Evolutionary conservation across 208 protist species (phyloP).

Genomic region (Phytomonas francai): DNA sequence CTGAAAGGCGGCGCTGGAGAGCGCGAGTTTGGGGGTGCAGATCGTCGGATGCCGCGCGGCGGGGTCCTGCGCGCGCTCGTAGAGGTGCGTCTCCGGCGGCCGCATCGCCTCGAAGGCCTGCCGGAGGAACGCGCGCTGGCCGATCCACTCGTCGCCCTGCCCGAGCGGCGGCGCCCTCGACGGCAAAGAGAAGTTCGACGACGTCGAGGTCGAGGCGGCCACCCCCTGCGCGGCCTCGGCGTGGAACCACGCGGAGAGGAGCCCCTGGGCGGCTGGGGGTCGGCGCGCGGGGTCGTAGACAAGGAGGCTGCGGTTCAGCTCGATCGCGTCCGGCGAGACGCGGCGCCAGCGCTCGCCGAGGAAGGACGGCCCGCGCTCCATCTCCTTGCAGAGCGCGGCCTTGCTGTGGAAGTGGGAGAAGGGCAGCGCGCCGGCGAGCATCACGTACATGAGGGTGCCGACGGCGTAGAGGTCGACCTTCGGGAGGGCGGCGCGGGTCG

Average conservation of each 20-base stretch:
- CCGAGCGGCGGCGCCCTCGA: constrained; percentile 10
- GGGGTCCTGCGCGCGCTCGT: neutral
- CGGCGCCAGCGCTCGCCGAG: constrained; percentile 43
- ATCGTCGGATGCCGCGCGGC: too few species aligned
- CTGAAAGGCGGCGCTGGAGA: too few species aligned
- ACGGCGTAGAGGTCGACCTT: constrained; percentile 70
- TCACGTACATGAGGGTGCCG: constrained; percentile 76
- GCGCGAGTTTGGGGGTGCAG: too few species aligned
- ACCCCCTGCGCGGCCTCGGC: neutral
- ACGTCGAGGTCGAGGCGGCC: neutral
- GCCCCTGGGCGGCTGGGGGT: constrained; percentile 40
- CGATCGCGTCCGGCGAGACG: constrained; percentile 42
- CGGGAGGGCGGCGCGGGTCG: constrained; percentile 54
- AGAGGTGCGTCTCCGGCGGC: constrained; percentile 10
- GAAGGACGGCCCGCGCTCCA: constrained; percentile 62
- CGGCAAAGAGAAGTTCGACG: too few species aligned
- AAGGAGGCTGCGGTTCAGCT: constrained; percentile 40
- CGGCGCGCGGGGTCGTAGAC: constrained; percentile 38
- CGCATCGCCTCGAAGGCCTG: constrained; percentile 61
- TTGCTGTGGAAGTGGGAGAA: constrained; percentile 66
- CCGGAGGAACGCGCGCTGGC: constrained; percentile 41
- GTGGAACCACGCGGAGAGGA: constrained; percentile 61
- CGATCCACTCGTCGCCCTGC: constrained; percentile 30
- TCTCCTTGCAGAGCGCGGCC: constrained; percentile 45
- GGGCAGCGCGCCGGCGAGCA: constrained; percentile 70